Conservation (phyloP, 1,284 basidiomycete species). For the Pholiota adiposa region DNA sequence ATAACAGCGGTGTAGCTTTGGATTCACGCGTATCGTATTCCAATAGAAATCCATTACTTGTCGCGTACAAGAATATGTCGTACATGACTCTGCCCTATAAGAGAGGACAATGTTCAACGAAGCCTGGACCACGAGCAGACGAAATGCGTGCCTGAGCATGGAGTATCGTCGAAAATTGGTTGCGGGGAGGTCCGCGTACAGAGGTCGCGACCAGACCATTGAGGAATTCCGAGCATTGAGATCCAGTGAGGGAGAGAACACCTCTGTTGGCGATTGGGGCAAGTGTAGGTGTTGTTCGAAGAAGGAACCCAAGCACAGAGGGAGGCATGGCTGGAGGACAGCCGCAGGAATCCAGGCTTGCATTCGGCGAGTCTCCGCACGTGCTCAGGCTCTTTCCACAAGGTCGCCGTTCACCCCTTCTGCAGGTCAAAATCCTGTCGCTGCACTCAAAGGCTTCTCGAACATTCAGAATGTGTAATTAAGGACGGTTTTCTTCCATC, state of each 20-base stretch:
- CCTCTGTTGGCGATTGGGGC: slow-evolving; percentile 68
- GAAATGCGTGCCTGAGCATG: slow-evolving; percentile 76
- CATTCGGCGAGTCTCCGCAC: too few species aligned
- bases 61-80: slow-evolving; percentile 85
- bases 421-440: too few species aligned
- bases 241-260: slow-evolving; percentile 79
- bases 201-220: slow-evolving; percentile 83
- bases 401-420: too few species aligned
- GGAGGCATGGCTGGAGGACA: slow-evolving; percentile 33
- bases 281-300: slow-evolving; percentile 56
- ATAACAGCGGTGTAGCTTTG: slow-evolving; percentile 62
- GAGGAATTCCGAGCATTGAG: slow-evolving; percentile 85
- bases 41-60: slow-evolving; percentile 65
- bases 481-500: too few species aligned
- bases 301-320: slow-evolving; percentile 45
- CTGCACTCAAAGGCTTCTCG: too few species aligned
- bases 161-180: slow-evolving; percentile 77
- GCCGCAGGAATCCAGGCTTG: neutral
- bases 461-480: too few species aligned
- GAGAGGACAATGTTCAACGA: slow-evolving; percentile 13
- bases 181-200: slow-evolving; percentile 51
- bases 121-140: slow-evolving; percentile 19
- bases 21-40: slow-evolving; percentile 71
- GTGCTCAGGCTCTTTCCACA: too few species aligned
- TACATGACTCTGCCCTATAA: slow-evolving; percentile 87